phyloP scores from a whole-genome alignment of 2,329 filamentous ascomycete species.

The Aspergillus japonicus region DNA sequence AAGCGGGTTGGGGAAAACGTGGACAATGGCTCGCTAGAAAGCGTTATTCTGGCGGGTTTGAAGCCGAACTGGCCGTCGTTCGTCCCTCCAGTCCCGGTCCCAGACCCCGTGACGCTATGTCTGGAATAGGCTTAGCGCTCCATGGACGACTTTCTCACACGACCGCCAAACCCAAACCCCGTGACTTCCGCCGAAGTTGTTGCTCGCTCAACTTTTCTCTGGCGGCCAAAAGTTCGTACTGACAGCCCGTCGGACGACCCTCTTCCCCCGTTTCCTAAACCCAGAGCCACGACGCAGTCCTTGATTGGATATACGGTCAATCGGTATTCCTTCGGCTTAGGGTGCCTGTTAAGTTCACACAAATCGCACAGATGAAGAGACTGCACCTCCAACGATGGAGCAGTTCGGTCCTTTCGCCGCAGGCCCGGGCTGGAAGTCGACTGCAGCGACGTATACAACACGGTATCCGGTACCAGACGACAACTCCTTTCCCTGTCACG shows the following conservation, averaged over 20 bases:
- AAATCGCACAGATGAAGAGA: conserved; percentile 48
- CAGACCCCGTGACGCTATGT: conserved; percentile 27
- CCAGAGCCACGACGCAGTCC: conserved; percentile 15
- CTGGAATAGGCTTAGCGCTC: conserved; percentile 29
- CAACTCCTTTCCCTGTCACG: conserved; percentile 31
- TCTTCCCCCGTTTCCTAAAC: conserved; percentile 8
- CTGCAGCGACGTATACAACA: conserved; percentile 39
- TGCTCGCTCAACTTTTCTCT: conserved; percentile 37
- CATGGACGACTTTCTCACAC: conserved; percentile 26
- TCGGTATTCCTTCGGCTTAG: neutral
- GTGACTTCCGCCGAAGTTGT: conserved; percentile 35
- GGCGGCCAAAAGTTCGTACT: conserved; percentile 24
- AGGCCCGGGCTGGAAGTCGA: conserved; percentile 42
- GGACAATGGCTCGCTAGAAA: conserved; percentile 23
- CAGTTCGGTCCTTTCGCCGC: conserved; percentile 50
- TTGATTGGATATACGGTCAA: neutral
- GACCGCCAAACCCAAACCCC: conserved; percentile 32
- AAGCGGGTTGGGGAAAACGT: conserved; percentile 19
- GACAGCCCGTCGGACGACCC: conserved; percentile 8
- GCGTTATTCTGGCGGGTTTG: conserved; percentile 26
- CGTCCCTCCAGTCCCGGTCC: conserved; percentile 23
- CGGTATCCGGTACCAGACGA: conserved; percentile 43
- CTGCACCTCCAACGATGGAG: conserved; percentile 54
- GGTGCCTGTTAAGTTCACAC: conserved; percentile 3
- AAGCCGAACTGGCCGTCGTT: conserved; percentile 34